Conservation (phyloP, 2,329 filamentous ascomycete genomes). For the Colletotrichum limetticola region DNA sequence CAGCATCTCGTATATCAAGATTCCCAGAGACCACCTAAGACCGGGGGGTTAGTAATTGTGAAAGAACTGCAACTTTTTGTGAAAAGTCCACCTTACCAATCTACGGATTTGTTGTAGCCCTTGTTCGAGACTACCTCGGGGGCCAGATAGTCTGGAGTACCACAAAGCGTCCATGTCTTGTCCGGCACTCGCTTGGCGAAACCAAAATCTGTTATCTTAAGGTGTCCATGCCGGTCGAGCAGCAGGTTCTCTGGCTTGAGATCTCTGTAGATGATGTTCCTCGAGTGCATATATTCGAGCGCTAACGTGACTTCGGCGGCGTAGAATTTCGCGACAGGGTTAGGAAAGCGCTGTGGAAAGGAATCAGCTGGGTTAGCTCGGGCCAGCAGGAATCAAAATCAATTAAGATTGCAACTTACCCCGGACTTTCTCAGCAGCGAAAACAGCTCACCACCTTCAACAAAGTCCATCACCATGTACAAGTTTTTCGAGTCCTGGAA, state of each 20-base stretch:
- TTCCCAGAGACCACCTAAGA: constrained; percentile 94
- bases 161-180: constrained; percentile 99
- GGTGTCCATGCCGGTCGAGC: constrained; percentile 89
- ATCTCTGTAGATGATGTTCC: constrained; percentile 98
- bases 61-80: not conserved
- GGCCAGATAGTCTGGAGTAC: constrained; percentile 96
- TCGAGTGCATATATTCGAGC: constrained; percentile 92
- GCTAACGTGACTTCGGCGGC: constrained; percentile 96
- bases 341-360: constrained; percentile 86
- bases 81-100: constrained; percentile 77
- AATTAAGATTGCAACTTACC: constrained; percentile 56
- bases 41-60: constrained; percentile 25
- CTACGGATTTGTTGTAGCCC: constrained; percentile 99
- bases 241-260: constrained; percentile 95
- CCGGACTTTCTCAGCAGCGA: constrained; percentile 95
- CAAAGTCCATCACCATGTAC: constrained; percentile 99
- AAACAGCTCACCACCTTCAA: constrained; percentile 97
- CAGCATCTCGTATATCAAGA: constrained; percentile 99
- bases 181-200: constrained; percentile 98
- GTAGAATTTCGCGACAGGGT: constrained; percentile 99
- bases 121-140: constrained; percentile 99
- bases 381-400: not conserved
- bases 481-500: constrained; percentile 96
- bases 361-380: constrained; percentile 35
- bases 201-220: constrained; percentile 98